A percentile compares a stretch with the other conserved stretches of the same genome.
These are phyloP conservation scores for Leucogyrophana mollusca DNA, from an alignment of 768 basidiomycete genomes.

Conservation along the genomic window DNA sequence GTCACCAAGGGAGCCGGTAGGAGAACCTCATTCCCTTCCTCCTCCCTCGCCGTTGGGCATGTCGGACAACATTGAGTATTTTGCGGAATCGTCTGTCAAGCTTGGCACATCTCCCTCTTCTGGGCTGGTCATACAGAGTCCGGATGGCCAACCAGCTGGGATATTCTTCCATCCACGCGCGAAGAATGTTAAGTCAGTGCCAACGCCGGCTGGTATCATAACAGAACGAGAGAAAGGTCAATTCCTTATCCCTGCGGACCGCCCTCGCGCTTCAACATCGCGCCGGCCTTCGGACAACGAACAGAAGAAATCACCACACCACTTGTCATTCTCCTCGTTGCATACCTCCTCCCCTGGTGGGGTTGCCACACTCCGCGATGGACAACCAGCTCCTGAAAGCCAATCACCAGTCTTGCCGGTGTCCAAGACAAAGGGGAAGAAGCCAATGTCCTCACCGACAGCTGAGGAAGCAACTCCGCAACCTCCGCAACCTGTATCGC, in stretches of 20 bases:
- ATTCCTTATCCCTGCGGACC: constrained; percentile 28
- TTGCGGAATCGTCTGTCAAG: constrained; percentile 58
- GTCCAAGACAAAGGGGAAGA: constrained; percentile 24
- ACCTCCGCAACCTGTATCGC: constrained; percentile 9
- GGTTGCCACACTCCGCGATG: constrained; percentile 22
- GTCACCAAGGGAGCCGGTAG: constrained; percentile 46
- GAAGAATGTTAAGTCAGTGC: constrained; percentile 35
- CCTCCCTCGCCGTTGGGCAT: constrained; percentile 74
- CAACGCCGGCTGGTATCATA: constrained; percentile 30
- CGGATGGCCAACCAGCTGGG: constrained; percentile 91
- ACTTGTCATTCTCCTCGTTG: constrained; percentile 27
- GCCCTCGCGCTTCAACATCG: constrained; percentile 22
- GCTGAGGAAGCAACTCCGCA: constrained; percentile 18
- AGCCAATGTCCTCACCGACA: constrained; percentile 25
- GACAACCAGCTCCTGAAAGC: constrained; percentile 17
- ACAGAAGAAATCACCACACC: constrained; percentile 22
- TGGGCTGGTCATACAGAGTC: constrained; percentile 87
- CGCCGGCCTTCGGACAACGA: constrained; percentile 27
- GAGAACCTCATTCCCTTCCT: constrained; percentile 37
- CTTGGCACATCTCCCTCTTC: constrained; percentile 78
- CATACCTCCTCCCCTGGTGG: constrained; percentile 16
- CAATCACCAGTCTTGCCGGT: constrained; percentile 2
- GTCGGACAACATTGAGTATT: constrained; percentile 69
- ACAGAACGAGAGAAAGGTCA: constrained; percentile 50
- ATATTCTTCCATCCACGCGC: constrained; percentile 89